Evolutionary conservation across 2,329 filamentous ascomycete genomes (phyloP).

Genomic region (Sporothrix curviconia): DNA sequence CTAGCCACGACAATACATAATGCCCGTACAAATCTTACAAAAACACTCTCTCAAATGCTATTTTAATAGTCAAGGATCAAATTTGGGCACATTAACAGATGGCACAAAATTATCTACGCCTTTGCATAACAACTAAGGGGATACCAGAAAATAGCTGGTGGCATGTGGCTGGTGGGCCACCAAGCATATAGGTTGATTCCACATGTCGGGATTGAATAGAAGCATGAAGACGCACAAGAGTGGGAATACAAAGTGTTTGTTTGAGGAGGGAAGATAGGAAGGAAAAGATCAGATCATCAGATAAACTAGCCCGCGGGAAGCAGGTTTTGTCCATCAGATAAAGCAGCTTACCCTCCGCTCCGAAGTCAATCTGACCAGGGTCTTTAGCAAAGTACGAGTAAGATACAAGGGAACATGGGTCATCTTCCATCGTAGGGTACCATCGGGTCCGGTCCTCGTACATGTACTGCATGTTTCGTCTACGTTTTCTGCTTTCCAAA

Average conservation of each 20-base stretch:
- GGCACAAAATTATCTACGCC: too few species aligned
- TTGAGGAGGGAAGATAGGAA: too few species aligned
- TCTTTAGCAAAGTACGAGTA: neutral
- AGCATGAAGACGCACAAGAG: neutral
- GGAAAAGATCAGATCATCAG: neutral
- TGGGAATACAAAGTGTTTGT: too few species aligned
- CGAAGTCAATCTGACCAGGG: neutral
- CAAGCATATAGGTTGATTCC: neutral
- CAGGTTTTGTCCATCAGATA: neutral
- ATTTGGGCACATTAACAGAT: too few species aligned
- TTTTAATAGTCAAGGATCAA: too few species aligned
- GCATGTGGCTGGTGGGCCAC: neutral
- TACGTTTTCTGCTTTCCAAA: too few species aligned
- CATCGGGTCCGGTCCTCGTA: neutral
- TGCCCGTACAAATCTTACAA: too few species aligned
- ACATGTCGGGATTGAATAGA: neutral
- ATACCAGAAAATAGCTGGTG: neutral
- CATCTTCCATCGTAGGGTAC: neutral
- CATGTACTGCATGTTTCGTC: neutral
- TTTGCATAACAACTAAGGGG: too few species aligned
- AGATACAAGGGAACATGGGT: neutral
- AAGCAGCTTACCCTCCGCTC: neutral
- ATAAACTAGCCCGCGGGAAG: neutral
- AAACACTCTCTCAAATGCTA: too few species aligned
- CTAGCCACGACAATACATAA: too few species aligned